Base-by-base conservation (phyloP, 345 rosid species). In the Psidium friedrichsthalianum region DNA sequence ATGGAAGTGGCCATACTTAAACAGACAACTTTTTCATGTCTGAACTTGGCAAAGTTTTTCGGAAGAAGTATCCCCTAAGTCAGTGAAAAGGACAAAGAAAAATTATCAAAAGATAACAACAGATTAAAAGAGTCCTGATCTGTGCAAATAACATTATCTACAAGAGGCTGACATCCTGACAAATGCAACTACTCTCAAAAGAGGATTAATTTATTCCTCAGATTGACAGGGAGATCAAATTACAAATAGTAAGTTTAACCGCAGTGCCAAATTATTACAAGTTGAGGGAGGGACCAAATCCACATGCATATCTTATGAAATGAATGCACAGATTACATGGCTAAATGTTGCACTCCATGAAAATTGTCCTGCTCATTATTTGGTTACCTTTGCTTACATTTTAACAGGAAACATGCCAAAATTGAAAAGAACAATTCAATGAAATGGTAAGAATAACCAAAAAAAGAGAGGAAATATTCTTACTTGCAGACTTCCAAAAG, bases 401-500 rank as follows among this genome's bases (percentile, higher is more conserved):
- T 32, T 18, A 69, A 69, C 78, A 69, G 44, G 78, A 69, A 32
- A 56, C 3, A 69, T 16, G 44, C 78, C 78, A 10, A 16, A 36
- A 69, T 18, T 16, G 78, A 69, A 83, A 32, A 24, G 57, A 56
- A 51, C 57, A 51, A 32, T 51, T 22, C 20, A 15, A 7, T 51
- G 83, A 47, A 16, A 29, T 27, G 21, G n/a, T 27, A 88, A 36
- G 42, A 53, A 42, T 27, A 49, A 36, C 44, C 27, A 16, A 25
- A 49, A 49, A 49, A 8, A 14, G 56, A 54, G 56, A 55, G 27
- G 49, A 85, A 55, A 18, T 56, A 47, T 56, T 25, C 25, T 91
- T 90, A 93, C 98, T 87, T 94, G 95, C 88, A 97, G 89, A 88
- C 93, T 95, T 51, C 92, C 91, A 94, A 97, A 97, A 89, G 94